These are phyloP conservation scores for Nakazawaea laoshanensis DNA, from an alignment of 805 yeast species.

Conservation along the genomic window DNA sequence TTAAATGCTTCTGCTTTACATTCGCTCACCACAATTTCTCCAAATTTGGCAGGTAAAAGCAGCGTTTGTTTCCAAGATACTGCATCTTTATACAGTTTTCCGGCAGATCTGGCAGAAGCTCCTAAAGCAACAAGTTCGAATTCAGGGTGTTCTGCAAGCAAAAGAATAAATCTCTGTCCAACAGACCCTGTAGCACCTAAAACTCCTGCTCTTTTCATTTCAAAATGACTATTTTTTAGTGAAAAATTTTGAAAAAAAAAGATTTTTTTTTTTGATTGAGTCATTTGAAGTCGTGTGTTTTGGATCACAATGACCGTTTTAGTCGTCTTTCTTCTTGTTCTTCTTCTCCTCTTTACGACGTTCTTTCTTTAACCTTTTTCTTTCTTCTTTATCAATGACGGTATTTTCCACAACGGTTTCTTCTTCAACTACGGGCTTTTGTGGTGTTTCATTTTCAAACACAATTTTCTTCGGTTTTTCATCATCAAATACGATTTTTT, in stretches of 20 bases:
- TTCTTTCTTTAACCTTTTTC: conserved; percentile 19
- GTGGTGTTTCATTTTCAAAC: conserved; percentile 4
- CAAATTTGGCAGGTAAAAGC: conserved; percentile 62
- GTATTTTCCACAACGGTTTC: conserved; percentile 1
- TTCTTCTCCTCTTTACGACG: conserved; percentile 16
- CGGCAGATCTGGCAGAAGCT: conserved; percentile 92
- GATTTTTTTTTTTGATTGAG: not conserved
- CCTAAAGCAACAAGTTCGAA: conserved; percentile 82
- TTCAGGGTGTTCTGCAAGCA: conserved; percentile 82
- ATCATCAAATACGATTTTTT: conserved; percentile 15
- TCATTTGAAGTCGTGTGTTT: not conserved
- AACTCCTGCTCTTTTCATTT: conserved; percentile 64
- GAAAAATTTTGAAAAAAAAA: not conserved
- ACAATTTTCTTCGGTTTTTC: conserved; percentile 7
- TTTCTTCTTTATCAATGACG: conserved; percentile 16
- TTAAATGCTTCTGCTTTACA: conserved; percentile 72
- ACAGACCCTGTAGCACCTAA: conserved; percentile 98
- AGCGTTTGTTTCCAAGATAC: conserved; percentile 92
- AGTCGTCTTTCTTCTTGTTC: conserved; percentile 11
- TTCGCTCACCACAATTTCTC: conserved; percentile 58
- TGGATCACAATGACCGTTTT: not conserved
- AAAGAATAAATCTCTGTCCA: conserved; percentile 88
- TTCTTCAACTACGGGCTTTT: conserved; percentile 2
- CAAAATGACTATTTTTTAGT: not conserved
- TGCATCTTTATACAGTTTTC: conserved; percentile 77